Evolutionary conservation across 768 basidiomycete genomes (phyloP).

Genomic region (Tremella mesenterica): DNA sequence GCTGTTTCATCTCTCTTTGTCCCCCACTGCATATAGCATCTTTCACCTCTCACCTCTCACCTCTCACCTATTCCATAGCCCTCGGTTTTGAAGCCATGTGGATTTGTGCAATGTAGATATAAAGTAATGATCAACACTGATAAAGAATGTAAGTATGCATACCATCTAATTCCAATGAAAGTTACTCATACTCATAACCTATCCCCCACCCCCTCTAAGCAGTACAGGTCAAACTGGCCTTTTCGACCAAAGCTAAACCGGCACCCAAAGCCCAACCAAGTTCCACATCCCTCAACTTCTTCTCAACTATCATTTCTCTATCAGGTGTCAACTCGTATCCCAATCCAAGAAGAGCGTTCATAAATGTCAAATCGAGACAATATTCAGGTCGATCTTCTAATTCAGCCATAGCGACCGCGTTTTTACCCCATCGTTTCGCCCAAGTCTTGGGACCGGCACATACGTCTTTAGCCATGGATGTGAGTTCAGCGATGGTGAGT

Average conservation of each 20-base stretch:
- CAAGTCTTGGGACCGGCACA: constrained; percentile 63
- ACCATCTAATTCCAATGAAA: too few species aligned
- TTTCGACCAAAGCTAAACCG: constrained; percentile 43
- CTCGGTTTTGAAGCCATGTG: background rate
- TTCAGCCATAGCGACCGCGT: constrained; percentile 54
- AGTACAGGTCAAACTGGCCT: constrained; percentile 41
- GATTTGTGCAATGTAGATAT: background rate
- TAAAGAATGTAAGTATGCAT: too few species aligned
- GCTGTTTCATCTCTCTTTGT: too few species aligned
- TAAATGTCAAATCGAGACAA: constrained; percentile 92
- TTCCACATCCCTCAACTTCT: constrained; percentile 80
- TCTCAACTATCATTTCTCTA: constrained; percentile 62
- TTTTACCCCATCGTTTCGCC: constrained; percentile 45
- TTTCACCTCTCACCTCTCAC: constrained; percentile 24
- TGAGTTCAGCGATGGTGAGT: constrained; percentile 56
- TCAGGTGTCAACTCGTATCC: constrained; percentile 79
- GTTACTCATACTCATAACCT: too few species aligned
- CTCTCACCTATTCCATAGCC: constrained; percentile 6
- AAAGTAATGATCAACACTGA: too few species aligned
- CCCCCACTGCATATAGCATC: constrained; percentile 10
- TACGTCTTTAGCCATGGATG: constrained; percentile 58
- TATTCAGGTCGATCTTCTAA: constrained; percentile 78
- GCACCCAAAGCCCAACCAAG: constrained; percentile 90
- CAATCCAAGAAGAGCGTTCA: constrained; percentile 73
- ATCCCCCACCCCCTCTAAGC: constrained; percentile 28